These are phyloP conservation scores for Schizosaccharomyces octosporus DNA, from an alignment of 805 yeast genomes.

Conservation along the genomic window DNA sequence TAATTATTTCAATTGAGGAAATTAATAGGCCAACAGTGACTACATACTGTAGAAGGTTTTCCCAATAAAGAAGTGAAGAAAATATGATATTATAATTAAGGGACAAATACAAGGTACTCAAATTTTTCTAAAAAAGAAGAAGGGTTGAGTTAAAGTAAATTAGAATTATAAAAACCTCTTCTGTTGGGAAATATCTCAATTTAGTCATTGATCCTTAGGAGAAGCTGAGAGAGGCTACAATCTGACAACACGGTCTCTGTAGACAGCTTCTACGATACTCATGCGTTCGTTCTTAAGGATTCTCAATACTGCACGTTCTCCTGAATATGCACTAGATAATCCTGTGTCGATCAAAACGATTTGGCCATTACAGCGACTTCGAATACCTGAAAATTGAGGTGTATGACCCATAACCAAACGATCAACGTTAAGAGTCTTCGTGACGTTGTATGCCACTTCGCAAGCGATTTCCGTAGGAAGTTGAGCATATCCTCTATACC, in stretches of 20 bases:
- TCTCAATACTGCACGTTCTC: not conserved
- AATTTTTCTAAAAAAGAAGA: no score
- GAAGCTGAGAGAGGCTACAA: not conserved
- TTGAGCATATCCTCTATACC: not conserved
- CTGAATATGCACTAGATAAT: not conserved
- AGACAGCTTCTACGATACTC: not conserved
- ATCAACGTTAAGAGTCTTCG: not conserved
- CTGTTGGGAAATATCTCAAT: not conserved
- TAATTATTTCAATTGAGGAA: no score
- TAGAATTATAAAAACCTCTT: not conserved
- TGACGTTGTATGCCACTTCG: not conserved
- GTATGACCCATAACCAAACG: conserved; percentile 1
- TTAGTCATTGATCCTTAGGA: not conserved
- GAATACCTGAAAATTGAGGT: not conserved
- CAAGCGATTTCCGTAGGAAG: not conserved
- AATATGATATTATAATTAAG: no score
- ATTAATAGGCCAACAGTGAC: no score
- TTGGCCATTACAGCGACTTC: not conserved
- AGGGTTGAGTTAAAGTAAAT: no score
- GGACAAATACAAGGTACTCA: no score
- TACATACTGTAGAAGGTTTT: no score
- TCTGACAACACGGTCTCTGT: not conserved
- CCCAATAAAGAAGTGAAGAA: no score
- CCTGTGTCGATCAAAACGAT: not conserved
- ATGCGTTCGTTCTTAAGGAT: not conserved